A percentile compares a stretch with the other conserved stretches of the same genome.
These are phyloP conservation scores for Puya raimondii DNA, from an alignment of 176 grass and related monocot species.

Conservation along the genomic window DNA sequence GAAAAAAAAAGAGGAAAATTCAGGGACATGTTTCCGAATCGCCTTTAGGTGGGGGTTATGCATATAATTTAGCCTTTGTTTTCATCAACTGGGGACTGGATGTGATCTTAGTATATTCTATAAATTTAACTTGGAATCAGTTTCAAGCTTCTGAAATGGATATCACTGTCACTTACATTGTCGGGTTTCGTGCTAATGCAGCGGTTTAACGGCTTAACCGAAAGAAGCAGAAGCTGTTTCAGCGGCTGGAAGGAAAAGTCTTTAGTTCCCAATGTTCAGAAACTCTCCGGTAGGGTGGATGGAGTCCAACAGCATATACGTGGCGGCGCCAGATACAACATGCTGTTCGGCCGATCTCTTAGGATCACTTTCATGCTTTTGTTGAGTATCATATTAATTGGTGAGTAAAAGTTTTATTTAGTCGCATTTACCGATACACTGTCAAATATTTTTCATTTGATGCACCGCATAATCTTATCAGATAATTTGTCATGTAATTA, in stretches of 20 bases:
- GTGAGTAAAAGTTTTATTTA: constrained; percentile 35
- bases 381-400: constrained; percentile 81
- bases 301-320: constrained; percentile 37
- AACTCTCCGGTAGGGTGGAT: constrained; percentile 17
- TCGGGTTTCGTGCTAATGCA: constrained; percentile 17
- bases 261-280: constrained; percentile 20
- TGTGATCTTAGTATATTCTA: neutral
- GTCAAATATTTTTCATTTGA: neutral
- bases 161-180: neutral
- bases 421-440: neutral
- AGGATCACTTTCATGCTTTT: constrained; percentile 58
- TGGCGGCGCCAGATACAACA: constrained; percentile 31
- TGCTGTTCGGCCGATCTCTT: constrained; percentile 48
- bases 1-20: too few species aligned
- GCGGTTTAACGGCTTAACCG: constrained; percentile 41
- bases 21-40: too few species aligned
- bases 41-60: too few species aligned
- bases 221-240: constrained; percentile 54
- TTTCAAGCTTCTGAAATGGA: neutral
- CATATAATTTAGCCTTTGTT: too few species aligned
- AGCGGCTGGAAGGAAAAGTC: constrained; percentile 42
- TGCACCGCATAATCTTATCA: neutral
- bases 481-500: too few species aligned
- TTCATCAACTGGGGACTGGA: too few species aligned
- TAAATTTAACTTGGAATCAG: neutral